These are phyloP conservation scores for Trichoderma brevicompactum DNA, from an alignment of 2,329 filamentous ascomycete genomes.

Conservation along the genomic window DNA sequence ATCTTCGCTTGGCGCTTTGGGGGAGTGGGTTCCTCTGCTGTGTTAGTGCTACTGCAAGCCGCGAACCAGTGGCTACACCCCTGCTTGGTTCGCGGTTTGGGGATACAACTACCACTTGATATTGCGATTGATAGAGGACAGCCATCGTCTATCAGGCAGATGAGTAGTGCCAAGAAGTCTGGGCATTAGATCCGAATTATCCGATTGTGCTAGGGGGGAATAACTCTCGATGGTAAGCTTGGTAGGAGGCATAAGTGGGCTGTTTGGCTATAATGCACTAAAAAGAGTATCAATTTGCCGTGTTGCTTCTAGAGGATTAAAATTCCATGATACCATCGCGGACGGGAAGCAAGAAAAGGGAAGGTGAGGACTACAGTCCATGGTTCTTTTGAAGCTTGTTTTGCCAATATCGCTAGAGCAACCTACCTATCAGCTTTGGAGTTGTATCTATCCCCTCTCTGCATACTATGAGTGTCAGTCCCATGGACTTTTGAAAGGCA, in stretches of 20 bases:
- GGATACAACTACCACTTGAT: neutral
- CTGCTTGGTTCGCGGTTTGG: neutral
- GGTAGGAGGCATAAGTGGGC: neutral
- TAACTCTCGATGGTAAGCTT: conserved; percentile 13
- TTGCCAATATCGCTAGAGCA: neutral
- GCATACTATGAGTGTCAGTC: neutral
- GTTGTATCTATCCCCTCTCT: neutral
- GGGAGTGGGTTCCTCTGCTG: neutral
- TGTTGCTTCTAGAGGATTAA: neutral
- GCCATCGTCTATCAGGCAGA: neutral
- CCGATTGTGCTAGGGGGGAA: conserved; percentile 4
- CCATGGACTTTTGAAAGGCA: neutral
- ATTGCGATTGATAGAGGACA: neutral
- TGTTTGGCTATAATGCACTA: neutral
- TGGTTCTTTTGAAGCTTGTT: conserved; percentile 9
- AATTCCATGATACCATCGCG: conserved; percentile 17
- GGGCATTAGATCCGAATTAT: conserved; percentile 22
- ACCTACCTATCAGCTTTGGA: neutral
- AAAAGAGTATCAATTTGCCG: neutral
- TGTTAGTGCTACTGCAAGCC: neutral
- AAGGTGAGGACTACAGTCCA: conserved; percentile 5
- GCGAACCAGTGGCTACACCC: too few relatives aligned
- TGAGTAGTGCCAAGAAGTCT: neutral
- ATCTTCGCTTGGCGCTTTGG: neutral
- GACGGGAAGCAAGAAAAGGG: conserved; percentile 11